Percentiles rank a stretch among this genome's conserved stretches.
These are phyloP conservation scores for Colletotrichum musicola DNA, from an alignment of 2,329 filamentous ascomycete genomes.

Conservation along the genomic window DNA sequence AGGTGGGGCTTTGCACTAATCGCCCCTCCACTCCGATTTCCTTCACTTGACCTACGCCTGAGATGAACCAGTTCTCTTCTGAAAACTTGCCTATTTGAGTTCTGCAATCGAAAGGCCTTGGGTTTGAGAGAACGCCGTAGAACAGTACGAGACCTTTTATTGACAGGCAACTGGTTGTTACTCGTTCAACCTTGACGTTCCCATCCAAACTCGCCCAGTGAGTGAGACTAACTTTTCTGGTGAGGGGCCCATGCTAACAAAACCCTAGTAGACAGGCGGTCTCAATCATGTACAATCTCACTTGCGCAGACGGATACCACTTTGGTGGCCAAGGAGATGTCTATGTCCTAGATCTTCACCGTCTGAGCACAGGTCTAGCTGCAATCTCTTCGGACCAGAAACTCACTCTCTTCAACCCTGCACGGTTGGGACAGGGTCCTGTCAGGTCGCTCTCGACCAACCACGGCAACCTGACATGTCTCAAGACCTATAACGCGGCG, in stretches of 20 bases:
- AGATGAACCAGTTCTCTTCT: constrained; percentile 7
- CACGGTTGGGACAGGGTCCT: constrained; percentile 65
- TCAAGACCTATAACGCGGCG: constrained; percentile 66
- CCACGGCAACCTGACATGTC: constrained; percentile 74
- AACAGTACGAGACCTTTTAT: background rate
- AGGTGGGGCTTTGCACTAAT: constrained; percentile 17
- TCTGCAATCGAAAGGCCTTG: background rate
- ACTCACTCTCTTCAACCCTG: constrained; percentile 74
- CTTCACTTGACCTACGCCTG: background rate
- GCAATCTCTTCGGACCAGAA: constrained; percentile 78
- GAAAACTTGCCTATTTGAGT: background rate
- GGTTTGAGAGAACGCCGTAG: background rate
- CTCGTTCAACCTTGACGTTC: too few species aligned
- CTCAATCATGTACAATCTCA: constrained; percentile 56
- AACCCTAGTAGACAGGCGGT: background rate
- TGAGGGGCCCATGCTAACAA: constrained; percentile 21
- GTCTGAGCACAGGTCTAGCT: constrained; percentile 65
- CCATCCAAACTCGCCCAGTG: background rate
- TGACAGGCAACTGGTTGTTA: too few species aligned
- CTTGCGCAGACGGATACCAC: constrained; percentile 53
- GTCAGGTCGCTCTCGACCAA: constrained; percentile 61
- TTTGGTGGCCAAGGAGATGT: constrained; percentile 56
- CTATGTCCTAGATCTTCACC: constrained; percentile 71
- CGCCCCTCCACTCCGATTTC: background rate
- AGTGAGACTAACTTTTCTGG: background rate